Conservation (phyloP, 768 basidiomycete species). For the Goffeauzyma gilvescens region DNA sequence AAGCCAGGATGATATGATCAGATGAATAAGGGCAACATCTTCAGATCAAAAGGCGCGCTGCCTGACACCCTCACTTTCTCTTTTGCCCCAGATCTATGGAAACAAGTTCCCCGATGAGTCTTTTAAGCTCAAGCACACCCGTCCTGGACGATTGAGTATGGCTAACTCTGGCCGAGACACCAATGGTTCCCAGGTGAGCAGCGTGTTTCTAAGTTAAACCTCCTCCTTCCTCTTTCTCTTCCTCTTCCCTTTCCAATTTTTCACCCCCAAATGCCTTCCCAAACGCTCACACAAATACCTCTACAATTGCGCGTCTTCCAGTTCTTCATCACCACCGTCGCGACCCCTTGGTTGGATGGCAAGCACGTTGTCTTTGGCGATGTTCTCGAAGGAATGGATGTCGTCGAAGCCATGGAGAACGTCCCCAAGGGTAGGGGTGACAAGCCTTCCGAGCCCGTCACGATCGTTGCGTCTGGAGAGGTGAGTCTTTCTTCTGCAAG, state of each 20-base stretch:
- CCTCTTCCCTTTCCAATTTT: too few relatives aligned
- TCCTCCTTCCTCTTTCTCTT: neutral
- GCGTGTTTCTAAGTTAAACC: neutral
- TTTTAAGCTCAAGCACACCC: constrained; percentile 91
- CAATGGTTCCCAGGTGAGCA: constrained; percentile 76
- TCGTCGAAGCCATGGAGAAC: constrained; percentile 55
- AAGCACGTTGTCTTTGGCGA: constrained; percentile 88
- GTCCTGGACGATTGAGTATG: constrained; percentile 49
- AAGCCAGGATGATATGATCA: neutral
- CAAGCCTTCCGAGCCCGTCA: constrained; percentile 54
- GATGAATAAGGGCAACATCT: too few relatives aligned
- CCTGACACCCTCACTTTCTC: constrained; percentile 41
- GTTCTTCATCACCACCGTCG: constrained; percentile 85
- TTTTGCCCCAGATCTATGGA: constrained; percentile 83
- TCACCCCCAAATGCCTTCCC: too few relatives aligned
- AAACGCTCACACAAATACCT: too few relatives aligned
- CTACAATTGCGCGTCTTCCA: constrained; percentile 36
- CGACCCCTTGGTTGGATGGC: constrained; percentile 77
- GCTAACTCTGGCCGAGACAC: constrained; percentile 90
- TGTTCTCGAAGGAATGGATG: constrained; percentile 79
- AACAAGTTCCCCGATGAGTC: constrained; percentile 86
- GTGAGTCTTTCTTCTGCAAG: constrained; percentile 34
- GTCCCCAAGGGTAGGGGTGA: constrained; percentile 52
- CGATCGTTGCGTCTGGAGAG: constrained; percentile 75
- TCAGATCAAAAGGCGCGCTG: too few relatives aligned